Percentiles rank a stretch among this genome's conserved stretches.
phyloP scores from a whole-genome alignment of 345 rosid genomes.

The Anacardium occidentale region DNA sequence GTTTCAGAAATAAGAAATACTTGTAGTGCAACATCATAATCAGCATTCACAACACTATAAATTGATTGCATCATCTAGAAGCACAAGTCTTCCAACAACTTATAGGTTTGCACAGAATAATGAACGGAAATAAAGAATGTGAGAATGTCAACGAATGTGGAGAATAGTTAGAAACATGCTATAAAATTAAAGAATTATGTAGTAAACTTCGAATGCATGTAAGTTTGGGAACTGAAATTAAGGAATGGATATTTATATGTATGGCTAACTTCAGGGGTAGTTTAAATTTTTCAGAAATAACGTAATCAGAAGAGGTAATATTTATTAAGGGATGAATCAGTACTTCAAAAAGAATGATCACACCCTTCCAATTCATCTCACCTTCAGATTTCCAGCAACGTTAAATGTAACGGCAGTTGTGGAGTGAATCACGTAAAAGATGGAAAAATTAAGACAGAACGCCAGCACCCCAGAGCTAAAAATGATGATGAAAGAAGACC shows the following conservation, averaged over 20 bases:
- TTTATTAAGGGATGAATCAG: not conserved
- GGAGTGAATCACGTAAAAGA: slow-evolving; percentile 96
- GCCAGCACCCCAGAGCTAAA: slow-evolving; percentile 91
- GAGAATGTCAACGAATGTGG: not conserved
- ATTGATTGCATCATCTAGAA: not conserved
- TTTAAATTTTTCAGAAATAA: not conserved
- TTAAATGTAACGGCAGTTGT: slow-evolving; percentile 99
- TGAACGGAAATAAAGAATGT: not conserved
- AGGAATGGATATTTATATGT: not conserved
- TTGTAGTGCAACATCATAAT: not conserved
- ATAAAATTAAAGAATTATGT: not conserved
- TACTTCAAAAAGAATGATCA: slow-evolving; percentile 2
- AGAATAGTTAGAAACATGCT: not conserved
- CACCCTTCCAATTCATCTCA: slow-evolving; percentile 29
- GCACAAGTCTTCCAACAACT: not conserved
- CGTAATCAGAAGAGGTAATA: not conserved
- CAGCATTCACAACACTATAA: not conserved
- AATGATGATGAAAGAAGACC: slow-evolving; percentile 71
- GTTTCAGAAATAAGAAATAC: not conserved
- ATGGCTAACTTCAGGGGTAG: not conserved
- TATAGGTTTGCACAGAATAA: not conserved
- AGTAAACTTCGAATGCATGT: not conserved
- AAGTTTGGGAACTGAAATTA: not conserved
- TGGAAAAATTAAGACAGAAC: slow-evolving; percentile 96
- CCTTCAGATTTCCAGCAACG: slow-evolving; percentile 99